These are phyloP conservation scores for Acanthamoeba healyi DNA, from an alignment of 208 protist species.

Conservation along the genomic window DNA sequence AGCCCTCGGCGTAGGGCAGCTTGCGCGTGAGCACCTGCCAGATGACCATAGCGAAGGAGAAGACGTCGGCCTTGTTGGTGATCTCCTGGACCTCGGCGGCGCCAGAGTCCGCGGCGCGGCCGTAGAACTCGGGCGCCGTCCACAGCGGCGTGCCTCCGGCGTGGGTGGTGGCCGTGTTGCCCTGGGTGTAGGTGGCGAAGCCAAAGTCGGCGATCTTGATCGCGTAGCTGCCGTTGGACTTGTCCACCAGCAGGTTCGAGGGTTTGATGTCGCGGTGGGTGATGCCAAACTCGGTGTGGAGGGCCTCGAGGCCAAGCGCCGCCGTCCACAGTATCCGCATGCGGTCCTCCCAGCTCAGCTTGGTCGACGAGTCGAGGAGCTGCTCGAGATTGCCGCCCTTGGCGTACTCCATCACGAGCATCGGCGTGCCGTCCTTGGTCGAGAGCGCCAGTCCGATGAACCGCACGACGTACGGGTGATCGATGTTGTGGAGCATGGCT, in stretches of 20 bases:
- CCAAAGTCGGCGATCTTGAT: constrained; percentile 22
- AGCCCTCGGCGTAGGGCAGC: not conserved
- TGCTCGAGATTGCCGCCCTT: not conserved
- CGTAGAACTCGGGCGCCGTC: not conserved
- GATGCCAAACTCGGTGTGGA: not conserved
- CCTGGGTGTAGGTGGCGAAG: not conserved
- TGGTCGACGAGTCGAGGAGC: not conserved
- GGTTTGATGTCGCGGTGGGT: constrained; percentile 9
- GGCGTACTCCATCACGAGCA: not conserved
- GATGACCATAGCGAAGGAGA: not conserved
- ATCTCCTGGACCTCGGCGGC: not conserved
- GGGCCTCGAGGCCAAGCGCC: not conserved
- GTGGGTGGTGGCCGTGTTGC: not conserved
- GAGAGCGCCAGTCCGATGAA: not conserved
- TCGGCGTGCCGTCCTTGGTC: not conserved
- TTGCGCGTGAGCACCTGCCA: constrained; percentile 20
- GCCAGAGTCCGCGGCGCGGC: constrained; percentile 13
- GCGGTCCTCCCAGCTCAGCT: not conserved
- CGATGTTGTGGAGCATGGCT: not conserved
- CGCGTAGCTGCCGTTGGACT: not conserved
- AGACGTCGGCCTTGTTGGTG: constrained; percentile 2
- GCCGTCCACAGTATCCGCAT: not conserved
- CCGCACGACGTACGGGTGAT: not conserved
- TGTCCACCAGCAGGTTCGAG: constrained; percentile 1
- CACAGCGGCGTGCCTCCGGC: constrained; percentile 2